Evolutionary conservation across 495 filamentous ascomycete species (phyloP).

Genomic region (Penicillium robsamsonii): DNA sequence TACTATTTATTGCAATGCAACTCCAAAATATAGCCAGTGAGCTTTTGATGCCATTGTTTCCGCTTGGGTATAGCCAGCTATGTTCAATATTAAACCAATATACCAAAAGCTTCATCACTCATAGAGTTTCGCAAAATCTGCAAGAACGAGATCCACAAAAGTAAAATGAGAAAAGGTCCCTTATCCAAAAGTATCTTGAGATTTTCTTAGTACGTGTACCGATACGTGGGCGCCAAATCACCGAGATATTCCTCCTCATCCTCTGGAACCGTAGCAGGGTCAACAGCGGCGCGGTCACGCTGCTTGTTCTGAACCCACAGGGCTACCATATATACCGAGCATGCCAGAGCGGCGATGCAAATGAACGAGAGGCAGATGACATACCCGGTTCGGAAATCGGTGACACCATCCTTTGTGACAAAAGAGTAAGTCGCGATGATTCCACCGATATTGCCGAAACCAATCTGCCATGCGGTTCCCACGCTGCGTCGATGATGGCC

Average conservation of each 20-base stretch:
- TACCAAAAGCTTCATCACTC: not conserved
- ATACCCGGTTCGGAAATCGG: slow-evolving; percentile 69
- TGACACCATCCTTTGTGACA: slow-evolving; percentile 64
- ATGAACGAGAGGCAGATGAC: slow-evolving; percentile 74
- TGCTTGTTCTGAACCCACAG: slow-evolving; percentile 64
- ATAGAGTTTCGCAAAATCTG: not conserved
- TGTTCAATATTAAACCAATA: not conserved
- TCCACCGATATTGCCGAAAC: slow-evolving; percentile 89
- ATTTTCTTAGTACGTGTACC: slow-evolving; percentile 36
- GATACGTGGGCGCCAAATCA: slow-evolving; percentile 42
- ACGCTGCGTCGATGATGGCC: slow-evolving; percentile 83
- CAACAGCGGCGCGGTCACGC: slow-evolving; percentile 42
- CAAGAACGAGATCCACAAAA: not conserved
- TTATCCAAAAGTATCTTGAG: not conserved
- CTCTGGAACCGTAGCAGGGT: slow-evolving; percentile 20
- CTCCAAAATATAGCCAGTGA: not conserved
- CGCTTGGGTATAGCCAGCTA: not conserved
- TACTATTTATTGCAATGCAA: not conserved
- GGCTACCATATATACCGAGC: slow-evolving; percentile 58
- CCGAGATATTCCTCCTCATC: slow-evolving; percentile 37
- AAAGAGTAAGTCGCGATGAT: slow-evolving; percentile 90
- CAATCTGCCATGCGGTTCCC: slow-evolving; percentile 85
- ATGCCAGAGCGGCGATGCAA: slow-evolving; percentile 60
- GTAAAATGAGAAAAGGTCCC: not conserved
- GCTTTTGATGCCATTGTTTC: not conserved